Conservation (phyloP, 768 basidiomycete genomes). For the Lactarius hengduanensis region DNA sequence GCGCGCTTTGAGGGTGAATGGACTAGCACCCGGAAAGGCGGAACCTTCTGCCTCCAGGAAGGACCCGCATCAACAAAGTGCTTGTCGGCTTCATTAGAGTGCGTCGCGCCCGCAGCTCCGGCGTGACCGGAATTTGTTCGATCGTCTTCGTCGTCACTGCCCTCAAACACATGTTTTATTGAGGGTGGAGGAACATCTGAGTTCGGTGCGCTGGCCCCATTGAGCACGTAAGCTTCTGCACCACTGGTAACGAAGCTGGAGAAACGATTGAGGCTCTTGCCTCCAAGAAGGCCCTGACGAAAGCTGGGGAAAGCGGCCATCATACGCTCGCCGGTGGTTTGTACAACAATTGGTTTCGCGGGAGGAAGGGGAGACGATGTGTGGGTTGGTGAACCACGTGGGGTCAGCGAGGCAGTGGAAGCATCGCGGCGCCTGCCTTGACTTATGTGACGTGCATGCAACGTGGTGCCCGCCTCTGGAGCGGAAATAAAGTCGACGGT, state of each 20-base stretch:
- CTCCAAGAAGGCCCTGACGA: conserved; percentile 67
- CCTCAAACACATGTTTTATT: conserved; percentile 30
- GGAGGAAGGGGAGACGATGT: conserved; percentile 30
- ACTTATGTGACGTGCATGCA: conserved; percentile 29
- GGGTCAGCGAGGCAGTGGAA: conserved; percentile 51
- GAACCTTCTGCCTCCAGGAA: conserved; percentile 70
- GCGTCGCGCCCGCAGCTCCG: conserved; percentile 15
- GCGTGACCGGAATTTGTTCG: conserved; percentile 37
- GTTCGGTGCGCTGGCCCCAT: conserved; percentile 47
- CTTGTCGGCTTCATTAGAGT: conserved; percentile 51
- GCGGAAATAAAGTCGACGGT: conserved; percentile 60
- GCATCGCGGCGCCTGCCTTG: conserved; percentile 38
- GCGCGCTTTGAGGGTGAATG: conserved; percentile 79
- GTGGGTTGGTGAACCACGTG: conserved; percentile 39
- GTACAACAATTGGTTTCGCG: conserved; percentile 51
- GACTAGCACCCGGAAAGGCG: conserved; percentile 69
- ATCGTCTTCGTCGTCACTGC: conserved; percentile 40
- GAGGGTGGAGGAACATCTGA: conserved; percentile 28
- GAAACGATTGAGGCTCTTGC: conserved; percentile 80
- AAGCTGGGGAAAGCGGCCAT: conserved; percentile 58
- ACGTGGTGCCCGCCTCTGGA: conserved; percentile 43
- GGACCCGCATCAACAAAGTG: conserved; percentile 73
- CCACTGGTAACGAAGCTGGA: conserved; percentile 84
- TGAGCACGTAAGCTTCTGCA: conserved; percentile 80
- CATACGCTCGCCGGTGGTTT: conserved; percentile 67